Percentiles rank a stretch among this genome's conserved stretches.
Conservation (phyloP, 495 filamentous ascomycete genomes). For the Trichoderma reesei region DNA sequence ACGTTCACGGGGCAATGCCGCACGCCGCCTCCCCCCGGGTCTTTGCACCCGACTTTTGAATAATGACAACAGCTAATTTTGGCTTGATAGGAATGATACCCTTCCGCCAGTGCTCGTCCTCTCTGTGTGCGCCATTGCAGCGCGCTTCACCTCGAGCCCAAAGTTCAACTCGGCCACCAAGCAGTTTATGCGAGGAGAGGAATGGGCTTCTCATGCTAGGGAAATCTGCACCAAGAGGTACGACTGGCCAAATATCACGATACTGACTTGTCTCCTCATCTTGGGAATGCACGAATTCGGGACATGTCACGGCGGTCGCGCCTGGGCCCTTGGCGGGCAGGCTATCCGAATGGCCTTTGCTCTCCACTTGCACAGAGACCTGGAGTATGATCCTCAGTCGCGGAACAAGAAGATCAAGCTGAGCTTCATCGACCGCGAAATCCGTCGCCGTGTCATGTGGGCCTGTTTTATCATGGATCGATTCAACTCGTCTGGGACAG, state of each 20-base stretch:
- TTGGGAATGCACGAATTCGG: slow-evolving; percentile 93
- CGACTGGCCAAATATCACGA: slow-evolving; percentile 93
- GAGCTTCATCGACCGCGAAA: slow-evolving; percentile 87
- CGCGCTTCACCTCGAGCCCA: slow-evolving; percentile 92
- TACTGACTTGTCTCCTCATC: slow-evolving; percentile 77
- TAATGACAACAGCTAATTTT: neutral
- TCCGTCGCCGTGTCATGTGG: slow-evolving; percentile 92
- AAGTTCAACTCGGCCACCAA: slow-evolving; percentile 72
- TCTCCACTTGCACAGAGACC: slow-evolving; percentile 83
- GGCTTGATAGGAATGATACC: slow-evolving; percentile 35
- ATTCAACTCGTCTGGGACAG: slow-evolving; percentile 92
- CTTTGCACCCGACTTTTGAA: neutral
- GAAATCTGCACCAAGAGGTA: slow-evolving; percentile 78
- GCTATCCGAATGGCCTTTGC: slow-evolving; percentile 96
- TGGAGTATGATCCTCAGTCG: slow-evolving; percentile 72
- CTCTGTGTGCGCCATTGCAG: slow-evolving; percentile 85
- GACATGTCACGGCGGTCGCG: slow-evolving; percentile 89
- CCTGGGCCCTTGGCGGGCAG: slow-evolving; percentile 91
- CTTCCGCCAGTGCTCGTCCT: slow-evolving; percentile 79
- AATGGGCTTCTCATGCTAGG: slow-evolving; percentile 76
- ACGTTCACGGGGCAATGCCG: slow-evolving; percentile 2
- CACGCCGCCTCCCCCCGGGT: slow-evolving; percentile 7
- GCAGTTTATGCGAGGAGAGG: slow-evolving; percentile 74
- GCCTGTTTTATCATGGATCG: slow-evolving; percentile 95
- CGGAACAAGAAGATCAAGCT: slow-evolving; percentile 60